Evolutionary conservation across 805 yeast genomes (phyloP).

Genomic region (Starmerella cellae): DNA sequence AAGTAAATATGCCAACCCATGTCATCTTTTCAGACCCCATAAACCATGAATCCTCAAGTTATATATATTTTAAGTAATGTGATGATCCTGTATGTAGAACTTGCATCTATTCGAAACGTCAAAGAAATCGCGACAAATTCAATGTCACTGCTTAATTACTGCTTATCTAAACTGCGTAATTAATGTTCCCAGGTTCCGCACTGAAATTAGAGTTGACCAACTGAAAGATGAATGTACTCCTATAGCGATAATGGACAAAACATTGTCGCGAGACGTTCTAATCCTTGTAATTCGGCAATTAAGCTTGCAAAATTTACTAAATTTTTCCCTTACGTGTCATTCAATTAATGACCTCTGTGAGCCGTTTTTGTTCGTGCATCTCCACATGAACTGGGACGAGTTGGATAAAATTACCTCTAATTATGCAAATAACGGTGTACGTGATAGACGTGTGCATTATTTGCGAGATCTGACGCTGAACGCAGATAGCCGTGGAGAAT

Average conservation of each 20-base stretch:
- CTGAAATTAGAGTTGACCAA: no score
- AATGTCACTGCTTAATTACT: no score
- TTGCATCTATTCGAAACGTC: no score
- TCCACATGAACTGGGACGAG: constrained; percentile 11
- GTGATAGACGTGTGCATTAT: constrained; percentile 1
- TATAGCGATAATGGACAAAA: not conserved
- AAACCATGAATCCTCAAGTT: no score
- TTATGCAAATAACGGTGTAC: not conserved
- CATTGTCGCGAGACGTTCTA: not conserved
- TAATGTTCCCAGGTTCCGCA: no score
- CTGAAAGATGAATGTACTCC: no score
- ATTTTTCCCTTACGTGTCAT: constrained; percentile 6
- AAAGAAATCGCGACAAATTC: no score
- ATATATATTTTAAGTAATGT: no score
- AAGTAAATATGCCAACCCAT: no score
- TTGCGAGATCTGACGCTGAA: not conserved
- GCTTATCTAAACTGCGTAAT: no score
- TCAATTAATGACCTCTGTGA: constrained; percentile 4
- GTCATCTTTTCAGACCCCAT: no score
- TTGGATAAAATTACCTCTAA: not conserved
- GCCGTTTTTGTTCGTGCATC: constrained; percentile 4
- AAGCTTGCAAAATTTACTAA: constrained; percentile 2
- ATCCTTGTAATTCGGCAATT: not conserved
- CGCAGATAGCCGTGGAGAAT: constrained; percentile 16
- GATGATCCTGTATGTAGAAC: no score